Evolutionary conservation across 2,329 filamentous ascomycete genomes (phyloP), one percentile per base, ranked within the genome.

Genomic region (Amauroascus verrucosus): DNA sequence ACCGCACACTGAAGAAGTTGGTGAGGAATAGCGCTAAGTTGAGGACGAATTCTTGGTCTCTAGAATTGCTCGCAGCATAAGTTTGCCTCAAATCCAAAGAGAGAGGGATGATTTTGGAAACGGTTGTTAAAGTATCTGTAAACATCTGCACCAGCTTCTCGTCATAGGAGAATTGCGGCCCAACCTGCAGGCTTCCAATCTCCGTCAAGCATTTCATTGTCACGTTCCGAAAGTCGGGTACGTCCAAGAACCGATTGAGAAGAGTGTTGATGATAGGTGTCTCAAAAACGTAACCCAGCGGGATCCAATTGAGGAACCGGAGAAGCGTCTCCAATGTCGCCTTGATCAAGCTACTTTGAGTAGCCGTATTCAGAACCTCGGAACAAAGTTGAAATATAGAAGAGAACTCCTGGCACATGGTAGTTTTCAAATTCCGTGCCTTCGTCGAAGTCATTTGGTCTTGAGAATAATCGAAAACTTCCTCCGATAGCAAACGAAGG

Each of bases 371-470:
- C 60, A 98, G 78, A 51, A 98, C 91, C 69, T 98, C 91, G 47
- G 89, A 90, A 75, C 94, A 98, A 32, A 98, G 82, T 72, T 95
- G 88, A 76, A 97, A 98, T 66, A 98, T 98, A 54, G 89, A 88
- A 1, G 94, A 96, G 71, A 98, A 98, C 72, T 98, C 93, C 67
- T 90, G 85, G 71, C 90, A 96, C 93, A 98, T 98, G 60, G 88
- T 95, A 61, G 90, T 91, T 77, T 98, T 98, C 58, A 98, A 78
- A 70, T 94, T 95, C 64, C 90, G 84, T 38, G 90, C 95, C 77
- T 98, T 98, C 55, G 86, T 82, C 35, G 91, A 96, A n/a, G 93
- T 98, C 91, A 98, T 96, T 70, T 96, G 88, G 67, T 98, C 93
- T 59, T 91, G 88, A 1, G 93, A 98, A 72, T 94, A 98, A 75